A percentile compares a stretch with the other conserved stretches of the same genome.
Conservation (phyloP, 2,329 filamentous ascomycete genomes). For the Phaeoacremonium minimum region DNA sequence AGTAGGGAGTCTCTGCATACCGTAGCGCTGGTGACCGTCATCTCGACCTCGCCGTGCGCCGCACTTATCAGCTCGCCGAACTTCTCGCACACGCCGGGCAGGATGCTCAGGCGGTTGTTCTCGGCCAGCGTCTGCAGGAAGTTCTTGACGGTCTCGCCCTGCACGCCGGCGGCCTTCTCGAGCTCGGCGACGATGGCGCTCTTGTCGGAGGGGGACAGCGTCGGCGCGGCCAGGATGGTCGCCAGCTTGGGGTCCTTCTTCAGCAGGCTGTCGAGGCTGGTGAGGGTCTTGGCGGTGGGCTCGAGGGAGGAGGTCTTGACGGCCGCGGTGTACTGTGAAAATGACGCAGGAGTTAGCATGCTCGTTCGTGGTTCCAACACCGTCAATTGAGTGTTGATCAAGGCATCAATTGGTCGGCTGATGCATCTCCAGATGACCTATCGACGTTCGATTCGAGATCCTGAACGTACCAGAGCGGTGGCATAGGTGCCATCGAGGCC, state of each 20-base stretch:
- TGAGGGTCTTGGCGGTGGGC: constrained; percentile 74
- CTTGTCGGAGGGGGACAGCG: constrained; percentile 77
- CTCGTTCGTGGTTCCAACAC: too few species aligned
- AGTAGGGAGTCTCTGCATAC: too few species aligned
- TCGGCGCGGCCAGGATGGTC: constrained; percentile 73
- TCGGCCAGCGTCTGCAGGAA: constrained; percentile 86
- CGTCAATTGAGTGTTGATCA: too few species aligned
- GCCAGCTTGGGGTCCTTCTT: constrained; percentile 79
- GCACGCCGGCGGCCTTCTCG: constrained; percentile 70
- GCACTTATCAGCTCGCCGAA: constrained; percentile 85
- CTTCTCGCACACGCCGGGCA: constrained; percentile 81
- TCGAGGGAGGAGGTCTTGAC: constrained; percentile 85
- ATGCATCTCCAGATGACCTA: too few species aligned
- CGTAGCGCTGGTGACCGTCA: constrained; percentile 85
- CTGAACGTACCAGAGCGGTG: constrained; percentile 89
- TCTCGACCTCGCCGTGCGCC: constrained; percentile 86
- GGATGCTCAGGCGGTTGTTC: constrained; percentile 88
- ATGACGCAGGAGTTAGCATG: constrained; percentile 31
- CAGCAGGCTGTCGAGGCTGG: constrained; percentile 66
- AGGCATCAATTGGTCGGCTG: too few species aligned
- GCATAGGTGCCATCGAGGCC: constrained; percentile 98
- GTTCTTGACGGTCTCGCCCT: constrained; percentile 87
- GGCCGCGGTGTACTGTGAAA: constrained; percentile 85
- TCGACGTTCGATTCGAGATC: constrained; percentile 12
- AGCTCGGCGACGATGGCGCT: constrained; percentile 80